Percentiles rank a stretch among this genome's conserved stretches.
Conservation (phyloP, 495 filamentous ascomycete species). For the Mycothermus thermophilus region DNA sequence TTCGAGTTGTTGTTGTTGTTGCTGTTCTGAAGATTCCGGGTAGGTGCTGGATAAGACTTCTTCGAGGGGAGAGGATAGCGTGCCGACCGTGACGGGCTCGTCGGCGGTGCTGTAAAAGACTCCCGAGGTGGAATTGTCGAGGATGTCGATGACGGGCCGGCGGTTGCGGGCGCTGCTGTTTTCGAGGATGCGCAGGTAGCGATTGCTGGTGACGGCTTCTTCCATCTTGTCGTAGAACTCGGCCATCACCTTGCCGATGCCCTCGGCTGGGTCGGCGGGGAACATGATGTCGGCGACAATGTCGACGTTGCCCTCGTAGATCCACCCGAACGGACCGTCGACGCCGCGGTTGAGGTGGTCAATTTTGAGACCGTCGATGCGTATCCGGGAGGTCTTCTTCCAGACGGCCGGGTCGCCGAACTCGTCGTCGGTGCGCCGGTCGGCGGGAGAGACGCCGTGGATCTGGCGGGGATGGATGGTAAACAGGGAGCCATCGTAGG, state of each 20-base stretch:
- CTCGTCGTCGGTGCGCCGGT: conserved; percentile 32
- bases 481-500: conserved; percentile 89
- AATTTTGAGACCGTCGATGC: conserved; percentile 87
- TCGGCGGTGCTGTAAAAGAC: conserved; percentile 1
- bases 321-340: conserved; percentile 93
- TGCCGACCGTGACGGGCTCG: conserved; percentile 1
- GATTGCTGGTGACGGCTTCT: conserved; percentile 70
- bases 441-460: conserved; percentile 44
- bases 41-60: conserved; percentile 1
- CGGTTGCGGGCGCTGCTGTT: conserved; percentile 15
- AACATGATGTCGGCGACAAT: conserved; percentile 93
- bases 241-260: conserved; percentile 79
- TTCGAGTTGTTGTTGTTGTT: background rate
- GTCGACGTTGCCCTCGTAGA: conserved; percentile 88
- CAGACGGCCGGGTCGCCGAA: conserved; percentile 42
- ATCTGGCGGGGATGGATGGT: conserved; percentile 91
- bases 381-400: conserved; percentile 85
- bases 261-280: conserved; percentile 70
- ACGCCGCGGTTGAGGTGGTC: conserved; percentile 93
- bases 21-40: background rate
- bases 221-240: conserved; percentile 92
- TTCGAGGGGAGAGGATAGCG: background rate
- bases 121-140: conserved; percentile 12
- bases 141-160: conserved; percentile 12
- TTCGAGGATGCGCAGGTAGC: conserved; percentile 36